Base-by-base conservation (phyloP, 805 yeast genomes). In the Metschnikowia baotianmanensis region DNA sequence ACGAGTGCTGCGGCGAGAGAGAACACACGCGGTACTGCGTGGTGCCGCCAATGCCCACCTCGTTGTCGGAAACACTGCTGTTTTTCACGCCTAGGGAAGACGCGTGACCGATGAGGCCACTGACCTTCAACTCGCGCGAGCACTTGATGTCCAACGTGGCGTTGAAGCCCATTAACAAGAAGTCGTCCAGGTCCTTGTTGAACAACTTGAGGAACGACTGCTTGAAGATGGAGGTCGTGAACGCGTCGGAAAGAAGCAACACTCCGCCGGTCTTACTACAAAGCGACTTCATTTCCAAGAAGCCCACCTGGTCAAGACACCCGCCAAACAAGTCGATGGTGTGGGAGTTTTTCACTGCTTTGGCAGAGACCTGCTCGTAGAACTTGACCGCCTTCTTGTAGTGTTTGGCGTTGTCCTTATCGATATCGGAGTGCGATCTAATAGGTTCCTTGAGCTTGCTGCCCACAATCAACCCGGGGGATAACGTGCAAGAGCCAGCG, bases 371-470 rank as follows among this genome's bases (percentile, higher is more conserved):
- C 27, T 72, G 68, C 47, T 85, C 90, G 63, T 89, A 90, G 58
- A 80, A 89, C 62, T 86, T 83, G 53, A 76, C 77, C 8, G 96
- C 95, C 62, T 86, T 86, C 57, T 86, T 83, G 69, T 81, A 86
- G 61, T 89, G 96, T 57, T 83, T 83, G 41, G 96, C 95, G 42
- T 57, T 64, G 55, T 91, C 97, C 51, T 89, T 82, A 62, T 93
- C 98, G 51, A 93, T 86, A 62, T 93, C 99, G 57, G 86, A 87
- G 67, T 93, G 99, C 7, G 99, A 93, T 72, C 99, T 81, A 54
- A 93, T 85, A 35, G 99, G 96, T 65, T 93, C 99, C 61, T 86
- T 86, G 61, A 93, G 76, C 62, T 89, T 93, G 18, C 83, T 80
- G 32, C 91, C 87, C 21, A 93, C 99, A 51, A 93, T 88, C 61